Base-by-base conservation (phyloP, 768 basidiomycete species). In the Termitomyces sp. region DNA sequence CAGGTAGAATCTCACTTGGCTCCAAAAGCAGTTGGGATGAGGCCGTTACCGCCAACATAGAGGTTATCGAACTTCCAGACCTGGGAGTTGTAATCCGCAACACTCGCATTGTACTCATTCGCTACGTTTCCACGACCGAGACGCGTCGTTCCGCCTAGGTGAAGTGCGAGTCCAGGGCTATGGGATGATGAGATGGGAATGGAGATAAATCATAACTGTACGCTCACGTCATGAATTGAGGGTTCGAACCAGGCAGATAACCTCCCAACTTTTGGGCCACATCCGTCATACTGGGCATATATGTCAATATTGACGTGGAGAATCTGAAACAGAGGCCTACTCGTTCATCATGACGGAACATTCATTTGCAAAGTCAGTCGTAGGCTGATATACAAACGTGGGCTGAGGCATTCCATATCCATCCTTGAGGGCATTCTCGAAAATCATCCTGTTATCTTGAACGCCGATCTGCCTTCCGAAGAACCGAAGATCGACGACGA, bases 401-500 rank as follows among this genome's bases (percentile, higher is more conserved):
- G 54, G 54, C 24, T 55, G 54, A n/a, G 54, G 54, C 54, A 55
- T 55, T 40, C 54, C 54, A 55, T 55, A 55, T n/a, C 16, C 24
- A 39, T 55, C 54, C 15, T 24, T 42, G 54, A 55, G 1, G 13
- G 4, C 2, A 40, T 28, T 55, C 54, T 55, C 54, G 6, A 55
- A 55, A n/a, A 55, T 55, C 0, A 55, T 40, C 18, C 39, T 40
- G 18, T 55, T 55, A 2, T 32, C 18, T 18, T 5, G 4, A 55
- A 12, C 16, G 2, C 54, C 54, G 1, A n/a, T 11, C 54, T 55
- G 54, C 24, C 54, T 55, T 28, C 54, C 54, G 6, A 55, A 55
- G 39, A 40, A 55, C 28, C 54, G 39, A 28, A 55, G 54, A 55
- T 55, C 75, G 44, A 75, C 74, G 48, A 75, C 69, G n/a, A 72